Evolutionary conservation across 2,329 filamentous ascomycete genomes (phyloP), one percentile per base, ranked within the genome.

Genomic region (Pseudonectria buxi): DNA sequence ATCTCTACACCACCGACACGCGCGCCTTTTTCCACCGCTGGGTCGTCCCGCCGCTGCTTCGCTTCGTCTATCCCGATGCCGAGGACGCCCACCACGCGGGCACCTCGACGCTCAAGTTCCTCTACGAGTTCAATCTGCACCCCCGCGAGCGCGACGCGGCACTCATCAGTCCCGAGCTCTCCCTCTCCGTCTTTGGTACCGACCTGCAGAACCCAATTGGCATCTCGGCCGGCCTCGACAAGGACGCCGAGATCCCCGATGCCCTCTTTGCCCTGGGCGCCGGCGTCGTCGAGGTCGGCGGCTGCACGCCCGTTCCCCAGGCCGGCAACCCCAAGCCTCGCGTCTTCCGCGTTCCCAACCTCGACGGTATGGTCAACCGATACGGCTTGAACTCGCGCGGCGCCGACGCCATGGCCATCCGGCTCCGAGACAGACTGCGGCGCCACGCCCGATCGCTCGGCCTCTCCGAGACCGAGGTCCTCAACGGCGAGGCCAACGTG

Each of bases 181-280:
- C 56, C 14, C 50, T 57, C 12, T 58, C 66, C 10, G 81, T 96
- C 14, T 95, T 94, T 57, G 87, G 84, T 25, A 76, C 83, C 43
- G 72, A 67, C 4, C 65, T 98, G 30, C 70, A 76, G 51, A 96
- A 95, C 62, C 92, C 92, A 2, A 80, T 98, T 51, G 92, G 84
- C 37, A 95, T 94, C 44, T 94, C 87, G n/a, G 92, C 87, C 5
- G 92, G 92, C 9, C 78, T 98, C 28, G 92, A 96, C 68, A 96
- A 98, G 69, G 77, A 94, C 55, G 92, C 82, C 35, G 86, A 95
- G 43, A 81, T 96, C 35, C 85, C 89, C 2, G 84, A 90, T 51
- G 75, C 81, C 11, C 71, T 98, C 25, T 85, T 96, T 56, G 86
- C 81, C 7, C 67, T 95, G 3, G 92, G 92, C 24, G 81, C 90